Conservation (phyloP, 1,284 basidiomycete genomes). For the Vanrija pseudolonga region DNA sequence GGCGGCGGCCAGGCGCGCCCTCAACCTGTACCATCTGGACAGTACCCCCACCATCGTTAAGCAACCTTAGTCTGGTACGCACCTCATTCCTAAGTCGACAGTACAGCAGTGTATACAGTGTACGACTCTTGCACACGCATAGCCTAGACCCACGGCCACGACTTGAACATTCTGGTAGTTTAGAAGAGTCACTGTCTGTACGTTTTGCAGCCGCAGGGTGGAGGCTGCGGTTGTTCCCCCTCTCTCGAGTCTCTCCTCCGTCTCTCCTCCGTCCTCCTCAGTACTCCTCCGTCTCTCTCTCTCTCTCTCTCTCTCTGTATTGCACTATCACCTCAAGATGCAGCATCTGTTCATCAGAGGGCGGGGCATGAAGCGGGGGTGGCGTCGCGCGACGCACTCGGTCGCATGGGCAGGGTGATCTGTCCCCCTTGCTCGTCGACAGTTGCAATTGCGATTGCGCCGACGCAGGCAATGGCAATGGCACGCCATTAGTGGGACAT, state of each 20-base stretch:
- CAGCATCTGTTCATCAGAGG: background rate
- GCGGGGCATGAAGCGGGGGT: background rate
- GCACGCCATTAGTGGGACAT: too few species aligned
- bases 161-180: background rate
- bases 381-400: too few species aligned
- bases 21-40: constrained; percentile 11
- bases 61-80: background rate
- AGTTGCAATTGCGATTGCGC: too few species aligned
- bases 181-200: background rate
- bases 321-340: background rate
- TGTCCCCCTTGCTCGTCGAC: too few species aligned
- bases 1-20: constrained; percentile 2
- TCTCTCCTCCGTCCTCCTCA: background rate
- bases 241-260: background rate
- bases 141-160: background rate
- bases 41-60: constrained; percentile 19
- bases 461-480: too few species aligned
- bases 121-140: too few species aligned
- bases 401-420: too few species aligned
- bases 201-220: too few species aligned
- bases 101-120: too few species aligned
- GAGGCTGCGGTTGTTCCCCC: too few species aligned
- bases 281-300: background rate
- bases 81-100: too few species aligned
- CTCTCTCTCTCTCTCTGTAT: background rate